Percentiles rank a stretch among this genome's conserved stretches.
Conservation (phyloP, 179 eudicot species). For the Heliamphora pulchella region DNA sequence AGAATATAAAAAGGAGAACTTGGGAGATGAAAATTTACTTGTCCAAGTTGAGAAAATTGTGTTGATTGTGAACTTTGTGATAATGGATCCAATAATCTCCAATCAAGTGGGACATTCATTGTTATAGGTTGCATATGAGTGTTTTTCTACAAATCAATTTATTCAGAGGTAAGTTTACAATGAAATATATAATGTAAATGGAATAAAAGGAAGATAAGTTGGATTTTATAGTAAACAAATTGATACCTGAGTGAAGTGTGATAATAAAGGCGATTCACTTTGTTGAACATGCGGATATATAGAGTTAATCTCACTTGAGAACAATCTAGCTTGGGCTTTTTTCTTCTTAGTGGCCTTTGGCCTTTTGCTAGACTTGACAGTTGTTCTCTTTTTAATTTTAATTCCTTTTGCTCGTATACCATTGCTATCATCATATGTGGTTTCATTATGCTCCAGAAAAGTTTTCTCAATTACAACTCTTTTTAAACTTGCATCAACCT, state of each 20-base stretch:
- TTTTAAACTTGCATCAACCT: not conserved
- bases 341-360: not conserved
- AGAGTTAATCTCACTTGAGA: not conserved
- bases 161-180: no score
- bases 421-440: not conserved
- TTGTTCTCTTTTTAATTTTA: not conserved
- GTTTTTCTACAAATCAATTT: no score
- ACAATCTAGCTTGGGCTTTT: not conserved
- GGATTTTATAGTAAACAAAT: not conserved
- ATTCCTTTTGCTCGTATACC: not conserved
- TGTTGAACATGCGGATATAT: not conserved
- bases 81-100: no score
- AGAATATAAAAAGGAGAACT: no score
- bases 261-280: not conserved
- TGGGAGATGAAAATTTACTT: no score
- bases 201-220: no score
- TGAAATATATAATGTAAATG: no score
- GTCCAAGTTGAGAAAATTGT: no score
- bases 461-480: not conserved
- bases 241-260: not conserved
- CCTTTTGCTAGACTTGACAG: not conserved
- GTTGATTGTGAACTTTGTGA: no score
- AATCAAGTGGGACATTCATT: no score
- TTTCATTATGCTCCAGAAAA: not conserved
- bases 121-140: no score